Percentiles rank a stretch among this genome's conserved stretches.
phyloP scores from a whole-genome alignment of 345 rosid species.

The Microthlaspi erraticum region DNA sequence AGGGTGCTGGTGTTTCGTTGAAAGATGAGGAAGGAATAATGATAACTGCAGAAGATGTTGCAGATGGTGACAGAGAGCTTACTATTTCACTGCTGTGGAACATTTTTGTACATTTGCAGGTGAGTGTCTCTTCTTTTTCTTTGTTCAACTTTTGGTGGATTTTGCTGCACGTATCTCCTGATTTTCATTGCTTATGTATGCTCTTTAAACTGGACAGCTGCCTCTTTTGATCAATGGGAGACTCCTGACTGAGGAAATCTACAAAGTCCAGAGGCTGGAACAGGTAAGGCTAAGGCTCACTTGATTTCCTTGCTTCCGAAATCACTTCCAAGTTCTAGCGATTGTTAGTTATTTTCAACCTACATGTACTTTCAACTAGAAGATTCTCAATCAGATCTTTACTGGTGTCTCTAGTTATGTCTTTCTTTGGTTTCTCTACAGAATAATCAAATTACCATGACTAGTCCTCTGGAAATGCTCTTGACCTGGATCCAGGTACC shows the following conservation, averaged over 20 bases:
- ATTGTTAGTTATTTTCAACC: slow-evolving; percentile 8
- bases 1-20: slow-evolving; percentile 62
- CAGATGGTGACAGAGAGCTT: slow-evolving; percentile 81
- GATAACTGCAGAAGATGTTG: slow-evolving; percentile 73
- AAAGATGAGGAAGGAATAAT: slow-evolving; percentile 73
- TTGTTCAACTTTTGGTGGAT: not conserved
- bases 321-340: slow-evolving; percentile 1
- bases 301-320: not conserved
- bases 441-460: slow-evolving; percentile 43
- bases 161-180: not conserved
- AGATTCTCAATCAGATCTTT: slow-evolving; percentile 7
- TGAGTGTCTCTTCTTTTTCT: slow-evolving; percentile 36
- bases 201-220: slow-evolving; percentile 54
- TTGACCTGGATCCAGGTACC: slow-evolving; percentile 85
- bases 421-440: slow-evolving; percentile 37
- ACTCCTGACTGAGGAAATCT: slow-evolving; percentile 62
- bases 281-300: slow-evolving; percentile 56
- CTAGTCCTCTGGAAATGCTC: slow-evolving; percentile 62
- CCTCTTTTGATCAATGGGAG: slow-evolving; percentile 72
- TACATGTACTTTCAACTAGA: slow-evolving; percentile 9
- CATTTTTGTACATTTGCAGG: slow-evolving; percentile 89
- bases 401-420: slow-evolving; percentile 8
- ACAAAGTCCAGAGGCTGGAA: slow-evolving; percentile 53
- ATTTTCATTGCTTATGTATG: slow-evolving; percentile 18
- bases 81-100: slow-evolving; percentile 86